Conservation (phyloP, 176 grass and related monocot genomes). For the Carex myosuroides region DNA sequence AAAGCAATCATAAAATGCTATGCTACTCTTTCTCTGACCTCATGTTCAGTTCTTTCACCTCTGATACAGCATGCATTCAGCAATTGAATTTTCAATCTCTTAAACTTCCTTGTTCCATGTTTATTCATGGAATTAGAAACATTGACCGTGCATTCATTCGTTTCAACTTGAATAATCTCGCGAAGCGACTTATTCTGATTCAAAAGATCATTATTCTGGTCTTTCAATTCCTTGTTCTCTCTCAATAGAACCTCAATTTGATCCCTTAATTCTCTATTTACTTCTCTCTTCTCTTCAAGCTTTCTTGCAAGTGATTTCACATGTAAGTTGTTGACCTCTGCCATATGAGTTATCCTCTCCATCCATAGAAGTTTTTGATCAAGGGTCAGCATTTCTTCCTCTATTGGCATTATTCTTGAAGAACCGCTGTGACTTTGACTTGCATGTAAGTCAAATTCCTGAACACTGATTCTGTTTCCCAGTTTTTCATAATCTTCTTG, state of each 20-base stretch:
- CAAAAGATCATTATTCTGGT: slow-evolving; percentile 8
- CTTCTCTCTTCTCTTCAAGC: slow-evolving; percentile 27
- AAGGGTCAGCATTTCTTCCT: not conserved
- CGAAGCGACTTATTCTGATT: slow-evolving; percentile 8
- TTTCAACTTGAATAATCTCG: not conserved
- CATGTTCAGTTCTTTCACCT: not conserved
- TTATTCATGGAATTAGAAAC: not conserved
- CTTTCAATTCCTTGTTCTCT: slow-evolving; percentile 20
- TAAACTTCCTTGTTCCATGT: not conserved
- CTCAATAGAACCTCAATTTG: slow-evolving; percentile 14
- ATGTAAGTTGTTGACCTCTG: slow-evolving; percentile 16
- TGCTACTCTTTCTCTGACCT: not conserved
- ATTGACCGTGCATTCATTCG: not conserved
- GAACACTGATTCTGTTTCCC: not conserved
- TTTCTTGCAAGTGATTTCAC: slow-evolving; percentile 15
- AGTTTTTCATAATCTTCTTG: slow-evolving; percentile 10
- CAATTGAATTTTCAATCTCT: slow-evolving; percentile 10
- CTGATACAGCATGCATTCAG: slow-evolving; percentile 4
- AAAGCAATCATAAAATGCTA: slow-evolving; percentile 5
- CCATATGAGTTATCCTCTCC: slow-evolving; percentile 14
- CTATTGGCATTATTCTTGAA: slow-evolving; percentile 11
- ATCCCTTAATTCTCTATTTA: slow-evolving; percentile 4
- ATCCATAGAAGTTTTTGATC: slow-evolving; percentile 18
- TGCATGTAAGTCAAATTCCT: not conserved
- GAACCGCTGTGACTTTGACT: slow-evolving; percentile 17